Percentiles rank a stretch among this genome's conserved stretches.
Conservation (phyloP, 192 early-diverging fungal species). For the Entomortierella parvispora region DNA sequence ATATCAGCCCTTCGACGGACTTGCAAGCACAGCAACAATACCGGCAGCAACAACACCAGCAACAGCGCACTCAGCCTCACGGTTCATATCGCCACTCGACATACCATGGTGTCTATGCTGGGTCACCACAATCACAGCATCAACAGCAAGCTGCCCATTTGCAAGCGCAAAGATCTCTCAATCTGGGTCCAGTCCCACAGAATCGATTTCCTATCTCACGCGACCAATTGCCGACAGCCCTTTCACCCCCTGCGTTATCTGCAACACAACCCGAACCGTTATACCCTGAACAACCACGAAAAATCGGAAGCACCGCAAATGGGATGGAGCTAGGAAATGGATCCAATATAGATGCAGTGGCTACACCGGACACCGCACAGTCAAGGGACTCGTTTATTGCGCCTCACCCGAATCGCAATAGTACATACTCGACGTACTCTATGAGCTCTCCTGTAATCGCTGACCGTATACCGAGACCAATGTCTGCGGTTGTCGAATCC, state of each 20-base stretch:
- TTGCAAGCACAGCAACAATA: background rate
- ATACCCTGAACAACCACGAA: conserved; percentile 3
- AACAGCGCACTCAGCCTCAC: background rate
- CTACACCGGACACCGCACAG: background rate
- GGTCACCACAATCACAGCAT: background rate
- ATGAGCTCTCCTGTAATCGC: conserved; percentile 3
- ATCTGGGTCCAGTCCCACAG: conserved; percentile 8
- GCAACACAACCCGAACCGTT: conserved; percentile 19
- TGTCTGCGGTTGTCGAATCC: conserved; percentile 7
- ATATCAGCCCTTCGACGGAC: background rate
- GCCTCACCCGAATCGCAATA: conserved; percentile 3
- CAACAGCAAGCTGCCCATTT: conserved; percentile 20
- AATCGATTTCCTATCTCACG: conserved; percentile 18
- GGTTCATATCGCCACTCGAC: conserved; percentile 14
- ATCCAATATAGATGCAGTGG: background rate
- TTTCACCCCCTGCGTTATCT: conserved; percentile 20
- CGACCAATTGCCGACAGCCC: conserved; percentile 38
- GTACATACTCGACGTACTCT: conserved; percentile 6
- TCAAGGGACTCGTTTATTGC: background rate
- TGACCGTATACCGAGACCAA: conserved; percentile 4
- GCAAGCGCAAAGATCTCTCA: conserved; percentile 16
- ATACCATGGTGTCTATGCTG: conserved; percentile 13
- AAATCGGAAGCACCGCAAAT: background rate
- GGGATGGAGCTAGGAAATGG: background rate
- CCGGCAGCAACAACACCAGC: background rate